Evolutionary conservation across 768 basidiomycete genomes (phyloP).

Genomic region (Floccularia luteovirens): DNA sequence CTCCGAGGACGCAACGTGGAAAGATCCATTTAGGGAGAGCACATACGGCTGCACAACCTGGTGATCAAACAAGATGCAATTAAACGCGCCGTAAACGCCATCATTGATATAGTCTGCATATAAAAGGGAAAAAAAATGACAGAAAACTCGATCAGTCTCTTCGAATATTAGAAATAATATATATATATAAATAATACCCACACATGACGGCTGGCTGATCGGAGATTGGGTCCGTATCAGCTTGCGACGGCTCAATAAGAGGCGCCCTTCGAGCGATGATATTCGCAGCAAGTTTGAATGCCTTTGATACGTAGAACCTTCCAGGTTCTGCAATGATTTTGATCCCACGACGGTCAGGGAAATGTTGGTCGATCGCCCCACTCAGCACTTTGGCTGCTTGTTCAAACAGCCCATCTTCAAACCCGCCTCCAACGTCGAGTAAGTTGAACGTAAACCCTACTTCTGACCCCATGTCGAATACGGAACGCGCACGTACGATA

Average conservation of each 20-base stretch:
- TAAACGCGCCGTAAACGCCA: slow-evolving; percentile 96
- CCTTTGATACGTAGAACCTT: slow-evolving; percentile 85
- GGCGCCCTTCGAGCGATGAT: slow-evolving; percentile 58
- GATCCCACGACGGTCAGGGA: slow-evolving; percentile 67
- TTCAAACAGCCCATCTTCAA: slow-evolving; percentile 85
- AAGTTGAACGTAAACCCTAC: slow-evolving; percentile 78
- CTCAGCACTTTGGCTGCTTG: slow-evolving; percentile 64
- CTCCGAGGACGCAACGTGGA: slow-evolving; percentile 36
- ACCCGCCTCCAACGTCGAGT: slow-evolving; percentile 94
- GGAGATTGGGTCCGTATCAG: slow-evolving; percentile 7
- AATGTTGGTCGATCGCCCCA: slow-evolving; percentile 67
- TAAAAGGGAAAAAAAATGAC: slow-evolving; percentile 2
- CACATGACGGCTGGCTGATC: slow-evolving; percentile 74
- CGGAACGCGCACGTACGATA: slow-evolving; percentile 69
- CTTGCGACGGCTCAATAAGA: neutral
- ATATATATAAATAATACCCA: slow-evolving; percentile 48
- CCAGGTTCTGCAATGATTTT: slow-evolving; percentile 95
- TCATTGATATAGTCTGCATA: slow-evolving; percentile 91
- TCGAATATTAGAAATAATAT: no score
- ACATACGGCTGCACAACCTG: slow-evolving; percentile 71
- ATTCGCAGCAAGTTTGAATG: slow-evolving; percentile 88
- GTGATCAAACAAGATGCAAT: slow-evolving; percentile 97
- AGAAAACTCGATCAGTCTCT: slow-evolving; percentile 45
- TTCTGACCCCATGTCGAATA: slow-evolving; percentile 81
- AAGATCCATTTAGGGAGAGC: slow-evolving; percentile 61